A percentile compares a stretch with the other conserved stretches of the same genome.
phyloP scores from a whole-genome alignment of 1,139 yeast genomes.

The Candida buenavistaensis region DNA sequence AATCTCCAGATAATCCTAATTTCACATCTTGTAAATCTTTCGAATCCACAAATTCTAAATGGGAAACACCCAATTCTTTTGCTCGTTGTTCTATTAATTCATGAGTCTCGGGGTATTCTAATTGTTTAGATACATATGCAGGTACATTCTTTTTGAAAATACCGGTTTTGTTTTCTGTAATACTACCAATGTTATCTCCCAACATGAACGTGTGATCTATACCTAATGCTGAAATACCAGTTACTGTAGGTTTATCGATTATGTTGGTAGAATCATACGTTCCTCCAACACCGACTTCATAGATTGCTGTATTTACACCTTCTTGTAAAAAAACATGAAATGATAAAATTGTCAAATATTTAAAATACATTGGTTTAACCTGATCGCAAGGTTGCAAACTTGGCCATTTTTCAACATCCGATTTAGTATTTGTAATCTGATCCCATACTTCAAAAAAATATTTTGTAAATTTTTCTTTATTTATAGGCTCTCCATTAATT shows the following conservation, averaged over 20 bases:
- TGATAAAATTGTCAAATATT: slow-evolving; percentile 83
- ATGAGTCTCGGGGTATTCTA: slow-evolving; percentile 52
- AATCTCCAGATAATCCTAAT: slow-evolving; percentile 84
- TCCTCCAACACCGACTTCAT: slow-evolving; percentile 98
- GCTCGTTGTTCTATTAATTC: slow-evolving; percentile 63
- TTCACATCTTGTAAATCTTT: slow-evolving; percentile 32
- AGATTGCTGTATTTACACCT: slow-evolving; percentile 87
- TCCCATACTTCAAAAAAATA: slow-evolving; percentile 97
- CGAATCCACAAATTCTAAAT: slow-evolving; percentile 51
- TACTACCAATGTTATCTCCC: slow-evolving; percentile 84
- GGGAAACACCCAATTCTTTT: slow-evolving; percentile 52
- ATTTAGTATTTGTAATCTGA: slow-evolving; percentile 56
- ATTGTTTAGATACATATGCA: slow-evolving; percentile 66
- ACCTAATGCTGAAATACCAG: slow-evolving; percentile 86
- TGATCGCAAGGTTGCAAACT: slow-evolving; percentile 62
- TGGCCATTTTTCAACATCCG: slow-evolving; percentile 64
- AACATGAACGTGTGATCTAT: slow-evolving; percentile 90
- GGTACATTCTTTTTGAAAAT: slow-evolving; percentile 71
- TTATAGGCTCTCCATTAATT: slow-evolving; percentile 83
- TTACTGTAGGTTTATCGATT: slow-evolving; percentile 73
- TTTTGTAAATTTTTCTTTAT: slow-evolving; percentile 75
- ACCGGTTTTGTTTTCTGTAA: slow-evolving; percentile 97
- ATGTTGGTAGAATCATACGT: slow-evolving; percentile 94
- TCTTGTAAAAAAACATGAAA: slow-evolving; percentile 88
- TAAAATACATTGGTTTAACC: slow-evolving; percentile 89